Evolutionary conservation across 257 asterid species (phyloP).

Genomic region (Salvia splendens): DNA sequence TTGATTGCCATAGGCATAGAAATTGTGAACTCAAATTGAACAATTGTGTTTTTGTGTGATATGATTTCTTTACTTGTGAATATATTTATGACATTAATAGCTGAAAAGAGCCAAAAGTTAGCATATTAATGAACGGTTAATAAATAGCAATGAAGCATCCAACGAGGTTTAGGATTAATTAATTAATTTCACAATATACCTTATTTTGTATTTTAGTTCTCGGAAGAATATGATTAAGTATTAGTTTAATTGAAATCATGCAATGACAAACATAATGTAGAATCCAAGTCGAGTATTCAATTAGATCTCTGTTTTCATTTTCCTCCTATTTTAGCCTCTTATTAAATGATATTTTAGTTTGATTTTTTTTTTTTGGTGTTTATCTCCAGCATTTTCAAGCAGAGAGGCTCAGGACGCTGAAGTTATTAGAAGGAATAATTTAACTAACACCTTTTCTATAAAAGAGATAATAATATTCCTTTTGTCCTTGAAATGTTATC

Average conservation of each 20-base stretch:
- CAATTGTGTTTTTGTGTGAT: slow-evolving; percentile 13
- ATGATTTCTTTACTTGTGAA: neutral
- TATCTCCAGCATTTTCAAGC: no score
- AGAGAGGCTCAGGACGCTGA: no score
- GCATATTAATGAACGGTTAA: neutral
- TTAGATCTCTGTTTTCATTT: no score
- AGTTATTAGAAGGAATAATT: no score
- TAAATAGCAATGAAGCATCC: neutral
- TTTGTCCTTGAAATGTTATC: no score
- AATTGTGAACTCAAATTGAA: slow-evolving; percentile 1
- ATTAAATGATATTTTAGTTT: no score
- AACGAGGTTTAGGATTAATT: neutral
- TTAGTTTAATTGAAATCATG: neutral
- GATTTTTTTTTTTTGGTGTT: no score
- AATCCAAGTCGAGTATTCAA: neutral
- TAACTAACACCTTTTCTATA: no score
- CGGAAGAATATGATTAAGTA: neutral
- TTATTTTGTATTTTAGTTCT: neutral
- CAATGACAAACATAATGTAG: neutral
- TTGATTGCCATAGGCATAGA: slow-evolving; percentile 22
- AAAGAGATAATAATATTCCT: no score
- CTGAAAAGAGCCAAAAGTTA: neutral
- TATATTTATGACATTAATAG: slow-evolving; percentile 17
- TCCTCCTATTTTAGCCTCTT: no score
- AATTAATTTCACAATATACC: neutral